Percentiles rank a stretch among this genome's conserved stretches.
Evolutionary conservation across 2,329 filamentous ascomycete species (phyloP).

Genomic region (Cercospora zeae-maydis): DNA sequence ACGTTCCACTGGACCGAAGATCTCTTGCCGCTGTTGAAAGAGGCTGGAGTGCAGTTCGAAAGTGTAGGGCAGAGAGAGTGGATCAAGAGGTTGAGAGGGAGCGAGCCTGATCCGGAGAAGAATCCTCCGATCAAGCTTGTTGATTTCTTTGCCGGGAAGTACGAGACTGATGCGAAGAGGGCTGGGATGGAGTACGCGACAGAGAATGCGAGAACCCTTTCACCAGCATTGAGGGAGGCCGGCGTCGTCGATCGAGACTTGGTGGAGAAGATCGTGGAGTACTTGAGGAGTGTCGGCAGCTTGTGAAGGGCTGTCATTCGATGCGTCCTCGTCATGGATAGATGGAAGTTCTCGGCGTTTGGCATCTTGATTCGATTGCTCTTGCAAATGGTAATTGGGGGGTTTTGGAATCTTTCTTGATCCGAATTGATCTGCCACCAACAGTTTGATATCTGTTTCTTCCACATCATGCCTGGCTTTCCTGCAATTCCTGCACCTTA

Average conservation of each 20-base stretch:
- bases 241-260: neutral
- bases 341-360: neutral
- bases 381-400: neutral
- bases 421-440: too few species aligned
- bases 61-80: constrained; percentile 46
- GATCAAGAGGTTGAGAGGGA: constrained; percentile 44
- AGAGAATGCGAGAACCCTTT: neutral
- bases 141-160: constrained; percentile 35
- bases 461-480: too few species aligned
- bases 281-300: constrained; percentile 5
- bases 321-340: neutral
- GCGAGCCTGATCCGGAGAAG: constrained; percentile 39
- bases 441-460: too few species aligned
- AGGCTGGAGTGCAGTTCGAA: constrained; percentile 46
- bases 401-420: neutral
- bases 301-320: neutral
- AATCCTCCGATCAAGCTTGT: constrained; percentile 36
- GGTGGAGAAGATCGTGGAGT: constrained; percentile 14
- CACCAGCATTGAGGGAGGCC: constrained; percentile 1
- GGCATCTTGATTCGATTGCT: neutral
- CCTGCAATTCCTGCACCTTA: neutral
- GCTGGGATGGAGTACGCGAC: neutral
- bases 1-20: constrained; percentile 53
- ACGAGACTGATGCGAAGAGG: constrained; percentile 18
- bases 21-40: constrained; percentile 50